phyloP scores from a whole-genome alignment of 345 rosid species.

The Gossypium arboreum region DNA sequence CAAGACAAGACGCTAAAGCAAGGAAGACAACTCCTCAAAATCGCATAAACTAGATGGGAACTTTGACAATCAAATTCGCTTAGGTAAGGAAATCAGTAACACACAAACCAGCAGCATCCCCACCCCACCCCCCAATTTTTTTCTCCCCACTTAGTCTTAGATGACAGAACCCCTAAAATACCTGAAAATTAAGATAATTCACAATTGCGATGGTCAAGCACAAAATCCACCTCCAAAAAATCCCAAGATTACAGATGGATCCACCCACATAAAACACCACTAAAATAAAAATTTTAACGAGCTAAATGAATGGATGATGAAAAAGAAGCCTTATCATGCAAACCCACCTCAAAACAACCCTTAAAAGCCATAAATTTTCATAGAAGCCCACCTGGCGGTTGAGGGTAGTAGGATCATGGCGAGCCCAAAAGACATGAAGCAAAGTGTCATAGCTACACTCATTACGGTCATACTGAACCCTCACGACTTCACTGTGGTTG shows the following conservation, averaged over 20 bases:
- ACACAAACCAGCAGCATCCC: neutral
- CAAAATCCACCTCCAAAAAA: neutral
- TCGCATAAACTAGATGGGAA: neutral
- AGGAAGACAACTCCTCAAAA: neutral
- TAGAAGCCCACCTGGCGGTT: constrained; percentile 74
- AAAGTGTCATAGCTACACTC: constrained; percentile 61
- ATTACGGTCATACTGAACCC: constrained; percentile 86
- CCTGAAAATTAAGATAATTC: neutral
- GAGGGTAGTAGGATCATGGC: constrained; percentile 88
- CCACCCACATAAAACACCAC: neutral
- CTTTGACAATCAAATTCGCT: neutral
- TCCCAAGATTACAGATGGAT: neutral
- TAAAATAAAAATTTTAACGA: neutral
- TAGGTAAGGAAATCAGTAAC: neutral
- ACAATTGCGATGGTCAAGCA: neutral
- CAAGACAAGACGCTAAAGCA: neutral
- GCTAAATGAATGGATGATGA: neutral
- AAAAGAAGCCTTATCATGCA: neutral
- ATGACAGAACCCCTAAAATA: neutral
- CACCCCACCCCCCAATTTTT: too few relatives aligned
- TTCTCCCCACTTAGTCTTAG: neutral
- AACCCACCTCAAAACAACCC: neutral
- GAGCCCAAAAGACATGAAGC: constrained; percentile 79
- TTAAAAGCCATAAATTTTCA: neutral
- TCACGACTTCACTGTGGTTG: constrained; percentile 69